Conservation (phyloP, 1,284 basidiomycete genomes). For the Trichosporon asahii region DNA sequence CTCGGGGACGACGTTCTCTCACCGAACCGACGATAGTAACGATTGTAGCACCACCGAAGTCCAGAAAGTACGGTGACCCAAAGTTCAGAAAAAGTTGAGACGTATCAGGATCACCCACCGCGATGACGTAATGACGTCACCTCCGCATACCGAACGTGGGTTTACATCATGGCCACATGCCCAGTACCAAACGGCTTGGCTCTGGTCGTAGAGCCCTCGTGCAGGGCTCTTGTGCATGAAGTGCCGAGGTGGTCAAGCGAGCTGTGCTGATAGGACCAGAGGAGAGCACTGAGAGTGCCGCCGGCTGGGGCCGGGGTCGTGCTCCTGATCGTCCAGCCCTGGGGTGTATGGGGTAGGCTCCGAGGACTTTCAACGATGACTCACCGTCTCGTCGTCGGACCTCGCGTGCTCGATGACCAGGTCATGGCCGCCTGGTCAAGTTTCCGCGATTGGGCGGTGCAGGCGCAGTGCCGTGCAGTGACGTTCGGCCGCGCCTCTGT, state of each 20-base stretch:
- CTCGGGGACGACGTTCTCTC: neutral
- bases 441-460: neutral
- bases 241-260: neutral
- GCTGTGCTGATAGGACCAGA: neutral
- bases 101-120: neutral
- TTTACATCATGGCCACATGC: neutral
- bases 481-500: conserved; percentile 2
- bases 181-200: neutral
- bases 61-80: neutral
- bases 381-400: neutral
- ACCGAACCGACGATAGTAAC: neutral
- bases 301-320: neutral
- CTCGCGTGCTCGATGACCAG: conserved; percentile 4
- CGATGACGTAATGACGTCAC: conserved; percentile 4
- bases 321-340: neutral
- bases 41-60: neutral
- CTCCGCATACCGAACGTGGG: neutral
- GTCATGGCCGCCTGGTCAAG: neutral
- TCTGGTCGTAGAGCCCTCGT: neutral
- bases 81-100: neutral
- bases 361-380: neutral
- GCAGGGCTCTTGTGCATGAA: too few species aligned
- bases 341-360: neutral
- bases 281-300: neutral
- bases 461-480: neutral